Conservation (phyloP, 805 yeast genomes). For the Nakazawaea wyomingensis region DNA sequence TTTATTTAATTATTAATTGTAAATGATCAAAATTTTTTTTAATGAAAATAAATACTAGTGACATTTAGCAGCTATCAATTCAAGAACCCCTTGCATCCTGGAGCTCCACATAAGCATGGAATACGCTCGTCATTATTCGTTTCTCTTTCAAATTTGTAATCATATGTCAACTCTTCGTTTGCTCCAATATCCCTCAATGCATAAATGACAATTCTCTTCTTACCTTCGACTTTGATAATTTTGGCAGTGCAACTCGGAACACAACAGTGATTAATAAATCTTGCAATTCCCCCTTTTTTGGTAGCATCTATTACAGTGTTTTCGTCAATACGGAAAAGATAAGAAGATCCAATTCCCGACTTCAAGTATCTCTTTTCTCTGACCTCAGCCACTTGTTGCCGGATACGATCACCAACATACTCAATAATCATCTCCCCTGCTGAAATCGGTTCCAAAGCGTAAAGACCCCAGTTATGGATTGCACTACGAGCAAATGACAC, state of each 20-base stretch:
- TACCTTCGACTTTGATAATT: constrained; percentile 91
- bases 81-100: constrained; percentile 87
- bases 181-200: constrained; percentile 84
- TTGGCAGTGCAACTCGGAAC: constrained; percentile 97
- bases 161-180: constrained; percentile 91
- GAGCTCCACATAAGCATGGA: constrained; percentile 92
- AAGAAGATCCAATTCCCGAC: constrained; percentile 94
- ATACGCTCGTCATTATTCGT: constrained; percentile 83
- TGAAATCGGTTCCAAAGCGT: constrained; percentile 93
- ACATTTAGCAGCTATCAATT: too few relatives aligned
- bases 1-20: background rate
- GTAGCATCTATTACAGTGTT: constrained; percentile 96
- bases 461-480: constrained; percentile 97
- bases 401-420: constrained; percentile 90
- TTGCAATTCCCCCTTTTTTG: constrained; percentile 93
- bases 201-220: constrained; percentile 88
- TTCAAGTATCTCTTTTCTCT: constrained; percentile 80
- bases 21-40: too few relatives aligned
- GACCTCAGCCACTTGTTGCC: constrained; percentile 92
- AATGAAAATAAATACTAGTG: background rate
- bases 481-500: constrained; percentile 97
- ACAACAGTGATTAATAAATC: constrained; percentile 96
- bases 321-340: constrained; percentile 87
- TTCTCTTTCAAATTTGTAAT: constrained; percentile 91
- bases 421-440: constrained; percentile 97